These are phyloP conservation scores for Fusarium abutilonis DNA, from an alignment of 2,329 filamentous ascomycete species.

Conservation along the genomic window DNA sequence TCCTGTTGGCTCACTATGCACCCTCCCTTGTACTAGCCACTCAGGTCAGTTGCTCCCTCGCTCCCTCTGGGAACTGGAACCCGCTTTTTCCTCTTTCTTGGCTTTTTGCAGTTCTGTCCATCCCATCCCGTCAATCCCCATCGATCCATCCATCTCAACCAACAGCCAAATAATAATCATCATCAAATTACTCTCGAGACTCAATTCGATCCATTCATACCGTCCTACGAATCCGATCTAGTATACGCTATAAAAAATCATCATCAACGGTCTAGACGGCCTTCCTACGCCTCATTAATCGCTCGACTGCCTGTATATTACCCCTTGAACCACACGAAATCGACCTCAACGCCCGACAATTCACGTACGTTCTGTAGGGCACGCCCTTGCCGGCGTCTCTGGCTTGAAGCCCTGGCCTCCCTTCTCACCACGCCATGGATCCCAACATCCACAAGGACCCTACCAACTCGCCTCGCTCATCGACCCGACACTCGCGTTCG, in stretches of 20 bases:
- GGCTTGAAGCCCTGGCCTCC: slow-evolving; percentile 39
- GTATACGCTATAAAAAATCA: no score
- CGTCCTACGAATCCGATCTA: not conserved
- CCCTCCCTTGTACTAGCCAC: slow-evolving; percentile 35
- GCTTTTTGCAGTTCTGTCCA: slow-evolving; percentile 39
- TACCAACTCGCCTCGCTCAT: slow-evolving; percentile 55
- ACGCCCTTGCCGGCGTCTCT: slow-evolving; percentile 43
- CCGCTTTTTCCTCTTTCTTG: slow-evolving; percentile 36
- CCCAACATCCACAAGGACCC: slow-evolving; percentile 52
- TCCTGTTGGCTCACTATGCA: slow-evolving; percentile 34
- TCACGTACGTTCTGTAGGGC: slow-evolving; percentile 31
- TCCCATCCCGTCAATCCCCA: slow-evolving; percentile 28
- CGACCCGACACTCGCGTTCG: slow-evolving; percentile 56
- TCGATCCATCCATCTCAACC: slow-evolving; percentile 34
- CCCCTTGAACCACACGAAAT: slow-evolving; percentile 30
- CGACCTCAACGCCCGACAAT: slow-evolving; percentile 31
- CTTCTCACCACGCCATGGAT: slow-evolving; percentile 52
- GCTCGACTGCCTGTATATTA: slow-evolving; percentile 20
- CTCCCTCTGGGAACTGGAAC: slow-evolving; percentile 37
- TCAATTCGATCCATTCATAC: slow-evolving; percentile 5
- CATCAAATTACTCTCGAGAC: slow-evolving; percentile 8
- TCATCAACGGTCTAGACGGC: slow-evolving; percentile 10
- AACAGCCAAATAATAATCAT: slow-evolving; percentile 18
- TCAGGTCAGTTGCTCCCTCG: slow-evolving; percentile 35
- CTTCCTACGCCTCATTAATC: slow-evolving; percentile 21